Evolutionary conservation across 345 rosid species (phyloP).

Genomic region (Populus tremula): DNA sequence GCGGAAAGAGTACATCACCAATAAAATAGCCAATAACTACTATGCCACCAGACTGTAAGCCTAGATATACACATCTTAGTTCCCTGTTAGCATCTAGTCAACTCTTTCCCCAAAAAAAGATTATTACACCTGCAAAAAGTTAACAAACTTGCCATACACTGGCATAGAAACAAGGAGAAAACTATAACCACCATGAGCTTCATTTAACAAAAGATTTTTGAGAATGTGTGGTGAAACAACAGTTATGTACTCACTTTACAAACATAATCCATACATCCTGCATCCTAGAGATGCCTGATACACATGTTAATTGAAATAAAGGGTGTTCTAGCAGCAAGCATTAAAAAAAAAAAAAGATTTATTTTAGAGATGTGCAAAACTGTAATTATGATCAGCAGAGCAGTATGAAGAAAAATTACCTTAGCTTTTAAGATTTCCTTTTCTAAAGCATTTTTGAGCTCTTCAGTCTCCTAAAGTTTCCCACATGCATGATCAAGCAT

Average conservation of each 20-base stretch:
- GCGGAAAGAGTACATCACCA: neutral
- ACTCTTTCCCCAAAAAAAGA: neutral
- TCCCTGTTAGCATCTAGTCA: neutral
- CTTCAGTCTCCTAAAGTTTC: constrained; percentile 62
- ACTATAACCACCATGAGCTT: neutral
- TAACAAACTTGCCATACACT: neutral
- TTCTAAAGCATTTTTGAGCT: constrained; percentile 60
- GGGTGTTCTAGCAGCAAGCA: neutral
- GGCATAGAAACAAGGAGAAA: constrained; percentile 1
- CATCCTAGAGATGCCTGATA: neutral
- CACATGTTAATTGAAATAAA: neutral
- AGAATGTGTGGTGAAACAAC: neutral
- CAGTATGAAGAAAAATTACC: constrained; percentile 42
- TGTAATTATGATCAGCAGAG: neutral
- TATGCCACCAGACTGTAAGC: neutral
- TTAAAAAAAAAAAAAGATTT: neutral
- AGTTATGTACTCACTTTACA: neutral
- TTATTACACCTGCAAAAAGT: neutral
- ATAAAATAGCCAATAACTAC: neutral
- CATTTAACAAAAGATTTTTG: neutral
- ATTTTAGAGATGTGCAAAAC: constrained; percentile 1
- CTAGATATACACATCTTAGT: neutral
- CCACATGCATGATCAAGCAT: constrained; percentile 23
- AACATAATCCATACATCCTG: neutral
- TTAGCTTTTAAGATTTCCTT: constrained; percentile 68